phyloP scores from a whole-genome alignment of 2,329 filamentous ascomycete species.

The Colletotrichum zoysiae region DNA sequence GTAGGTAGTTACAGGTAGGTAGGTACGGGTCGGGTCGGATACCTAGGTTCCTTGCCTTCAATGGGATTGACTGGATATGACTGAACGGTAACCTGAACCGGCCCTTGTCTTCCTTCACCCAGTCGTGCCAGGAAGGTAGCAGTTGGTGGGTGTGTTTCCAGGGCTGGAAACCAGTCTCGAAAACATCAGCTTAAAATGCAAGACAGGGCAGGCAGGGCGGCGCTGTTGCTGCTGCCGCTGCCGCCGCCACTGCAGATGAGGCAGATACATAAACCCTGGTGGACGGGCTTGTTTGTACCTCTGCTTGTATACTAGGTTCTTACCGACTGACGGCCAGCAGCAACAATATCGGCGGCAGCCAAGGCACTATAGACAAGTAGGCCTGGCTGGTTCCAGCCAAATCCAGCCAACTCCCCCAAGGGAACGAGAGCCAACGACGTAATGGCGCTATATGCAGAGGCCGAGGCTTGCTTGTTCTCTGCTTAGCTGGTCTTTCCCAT shows the following conservation, averaged over 20 bases:
- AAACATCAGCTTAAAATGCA: not conserved
- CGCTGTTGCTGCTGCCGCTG: not conserved
- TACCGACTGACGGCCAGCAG: not conserved
- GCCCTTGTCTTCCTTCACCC: not conserved
- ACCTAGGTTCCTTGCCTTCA: not conserved
- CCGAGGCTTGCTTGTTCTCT: not conserved
- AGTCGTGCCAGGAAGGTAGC: conserved; percentile 24
- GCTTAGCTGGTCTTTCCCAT: not conserved
- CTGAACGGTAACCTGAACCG: not conserved
- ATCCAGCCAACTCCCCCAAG: conserved; percentile 5
- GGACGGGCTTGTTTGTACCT: not conserved
- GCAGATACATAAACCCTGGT: not conserved
- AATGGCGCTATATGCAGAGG: conserved; percentile 34
- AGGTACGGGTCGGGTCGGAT: not conserved
- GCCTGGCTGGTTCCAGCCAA: not conserved
- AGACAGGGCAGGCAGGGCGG: not conserved
- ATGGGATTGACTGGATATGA: conserved; percentile 1
- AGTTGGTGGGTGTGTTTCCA: conserved; percentile 14
- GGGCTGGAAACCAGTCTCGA: conserved; percentile 11
- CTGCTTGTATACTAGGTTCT: no score
- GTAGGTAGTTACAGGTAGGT: no score
- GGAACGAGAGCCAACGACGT: conserved; percentile 37
- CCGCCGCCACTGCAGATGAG: not conserved
- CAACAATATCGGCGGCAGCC: not conserved
- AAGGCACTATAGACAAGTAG: not conserved